Base-by-base conservation (phyloP, 2,329 filamentous ascomycete genomes). In the Grosmannia clavigera region DNA sequence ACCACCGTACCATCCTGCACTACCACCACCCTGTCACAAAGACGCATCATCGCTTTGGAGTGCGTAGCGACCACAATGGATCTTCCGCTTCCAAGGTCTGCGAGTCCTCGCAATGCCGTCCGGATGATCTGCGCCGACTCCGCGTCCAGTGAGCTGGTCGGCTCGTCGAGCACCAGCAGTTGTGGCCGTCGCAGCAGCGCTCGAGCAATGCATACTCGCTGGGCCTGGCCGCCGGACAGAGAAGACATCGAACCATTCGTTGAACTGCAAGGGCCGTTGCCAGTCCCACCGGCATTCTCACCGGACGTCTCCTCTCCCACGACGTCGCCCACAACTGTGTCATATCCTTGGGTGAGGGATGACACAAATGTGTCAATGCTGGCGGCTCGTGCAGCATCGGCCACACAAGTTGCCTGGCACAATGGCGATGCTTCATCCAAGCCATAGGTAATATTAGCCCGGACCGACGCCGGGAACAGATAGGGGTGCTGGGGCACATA, bases 31-130 rank as follows among this genome's bases (percentile, higher is more conserved):
- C 81, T 78, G 68, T 90, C 85, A 0, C 87, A 88, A 61, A 89
- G 81, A 61, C 80, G 78, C 88, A 97, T 96, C 90, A 96, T 95
- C 68, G 92, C 86, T 63, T 76, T 78, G 60, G 80, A 82, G 72
- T 96, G 92, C 56, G 91, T 96, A 48, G 95, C 86, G 29, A 95
- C 79, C 19, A 96, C 77, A 0, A 95, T 82, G 0, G 87, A 87
- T 27, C 46, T 5, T 4, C 55, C 59, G 3, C 11, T 35, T 19
- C 19, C 38, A 2, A 14, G 25, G 46, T 48, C 51, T 3, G 50
- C 61, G 2, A 64, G 29, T 11, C 10, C 11, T 2, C 61, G 60
- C 40, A 66, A 22, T 3, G 62, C 61, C 10, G 79, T 72, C 14
- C 87, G 76, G 3, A 96, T 80, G 1, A 79, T 72, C 3, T 78